Evolutionary conservation across 257 asterid genomes (phyloP).

Genomic region (Ligustrum vulgare): DNA sequence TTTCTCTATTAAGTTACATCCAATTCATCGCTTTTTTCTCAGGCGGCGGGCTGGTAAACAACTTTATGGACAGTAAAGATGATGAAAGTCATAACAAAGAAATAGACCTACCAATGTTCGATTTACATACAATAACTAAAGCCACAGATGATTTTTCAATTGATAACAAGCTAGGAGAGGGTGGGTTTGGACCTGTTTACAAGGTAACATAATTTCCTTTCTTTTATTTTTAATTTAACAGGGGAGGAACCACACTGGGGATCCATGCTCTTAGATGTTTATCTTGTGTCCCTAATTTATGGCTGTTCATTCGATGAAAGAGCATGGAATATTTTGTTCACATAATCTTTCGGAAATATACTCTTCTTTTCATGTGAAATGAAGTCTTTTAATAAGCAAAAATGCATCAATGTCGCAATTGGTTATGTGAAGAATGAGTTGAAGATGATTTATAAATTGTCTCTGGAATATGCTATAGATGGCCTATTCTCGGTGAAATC

Average conservation of each 20-base stretch:
- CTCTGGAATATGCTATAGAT: constrained; percentile 25
- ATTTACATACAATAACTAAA: constrained; percentile 20
- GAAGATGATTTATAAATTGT: too few relatives aligned
- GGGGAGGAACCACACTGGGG: background rate
- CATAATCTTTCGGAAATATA: too few relatives aligned
- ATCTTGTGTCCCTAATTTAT: too few relatives aligned
- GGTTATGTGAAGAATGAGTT: too few relatives aligned
- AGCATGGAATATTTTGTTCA: background rate
- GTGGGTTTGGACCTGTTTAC: constrained; percentile 34
- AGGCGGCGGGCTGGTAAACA: background rate
- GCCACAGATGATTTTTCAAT: constrained; percentile 28
- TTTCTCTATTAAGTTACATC: background rate
- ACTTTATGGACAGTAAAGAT: background rate
- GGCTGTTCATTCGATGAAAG: background rate
- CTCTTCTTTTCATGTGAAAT: too few relatives aligned
- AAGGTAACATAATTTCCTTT: constrained; percentile 11
- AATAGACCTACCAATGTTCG: constrained; percentile 29
- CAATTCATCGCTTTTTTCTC: background rate
- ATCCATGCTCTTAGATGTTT: background rate
- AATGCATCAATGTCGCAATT: too few relatives aligned
- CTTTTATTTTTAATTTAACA: background rate
- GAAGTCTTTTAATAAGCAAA: background rate
- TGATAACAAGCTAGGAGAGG: constrained; percentile 28
- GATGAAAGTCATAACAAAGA: constrained; percentile 5
- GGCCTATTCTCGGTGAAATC: constrained; percentile 21